Base-by-base conservation (phyloP, 768 basidiomycete species). In the Hortiboletus flavorubellus region DNA sequence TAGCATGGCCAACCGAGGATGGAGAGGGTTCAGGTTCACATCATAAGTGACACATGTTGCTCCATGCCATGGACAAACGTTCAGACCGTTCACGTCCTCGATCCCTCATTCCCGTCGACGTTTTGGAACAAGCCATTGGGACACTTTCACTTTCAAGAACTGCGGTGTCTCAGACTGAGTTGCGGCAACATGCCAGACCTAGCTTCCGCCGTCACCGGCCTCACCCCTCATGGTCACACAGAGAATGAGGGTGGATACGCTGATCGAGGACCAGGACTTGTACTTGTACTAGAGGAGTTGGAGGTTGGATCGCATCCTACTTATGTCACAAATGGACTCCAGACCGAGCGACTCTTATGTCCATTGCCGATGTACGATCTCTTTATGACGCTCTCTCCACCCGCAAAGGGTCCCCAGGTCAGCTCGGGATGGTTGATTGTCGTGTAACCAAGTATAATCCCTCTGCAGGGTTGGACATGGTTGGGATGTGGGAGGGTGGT, bases 121-220 rank as follows among this genome's bases (percentile, higher is more conserved):
- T 39, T 54, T 31, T 60, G 52, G 59, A 51, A 23, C 21, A 26
- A 40, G 11, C 37, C 16, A 2, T 35, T 59, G 5, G 44, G 40
- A 5, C 31, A 23, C 5, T 40, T 59, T 9, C 51, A 8, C n/a
- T n/a, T n/a, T n/a, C n/a, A n/a, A 9, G 49, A 37, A 18, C 18
- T 59, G 30, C 49, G 39, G 21, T 39, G 40, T 40, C 43, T 61
- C 37, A 35, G 30, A 21, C n/a, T 56, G 15, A 37, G 35, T 8
- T 0, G 8, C 1, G 46, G 29, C 23, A 0, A 2, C 15, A 30
- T 48, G 41, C 33, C 44, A 11, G 30, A 35, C 5, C 29, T 61
- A 9, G 18, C 21, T 33, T n/a, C 18, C 15, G 15, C 42, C 12
- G 7, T 9, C 33, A 8, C 21, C 16, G 11, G 23, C 16, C 29